phyloP scores from a whole-genome alignment of 1,139 yeast species.

The Blastobotrys arbuscula region DNA sequence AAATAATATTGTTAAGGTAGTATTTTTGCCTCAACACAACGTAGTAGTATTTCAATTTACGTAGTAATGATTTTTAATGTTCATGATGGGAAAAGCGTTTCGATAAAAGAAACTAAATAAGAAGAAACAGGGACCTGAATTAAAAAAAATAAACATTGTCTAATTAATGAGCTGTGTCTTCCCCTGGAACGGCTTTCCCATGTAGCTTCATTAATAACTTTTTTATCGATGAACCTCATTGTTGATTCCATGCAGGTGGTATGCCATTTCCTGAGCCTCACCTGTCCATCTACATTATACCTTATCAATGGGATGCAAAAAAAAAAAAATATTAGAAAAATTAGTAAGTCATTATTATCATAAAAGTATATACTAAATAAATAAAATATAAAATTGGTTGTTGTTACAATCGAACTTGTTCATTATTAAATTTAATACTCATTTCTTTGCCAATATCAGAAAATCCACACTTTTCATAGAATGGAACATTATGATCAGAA shows the following conservation, averaged over 20 bases:
- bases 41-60: too few species aligned
- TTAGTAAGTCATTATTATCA: background rate
- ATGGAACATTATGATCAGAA: constrained; percentile 69
- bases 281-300: background rate
- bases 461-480: constrained; percentile 83
- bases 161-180: background rate
- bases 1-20: background rate
- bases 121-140: background rate
- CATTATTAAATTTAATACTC: constrained; percentile 36
- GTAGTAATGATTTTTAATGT: too few species aligned
- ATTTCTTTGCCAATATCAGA: constrained; percentile 59
- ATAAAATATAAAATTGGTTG: background rate
- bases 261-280: constrained; percentile 4
- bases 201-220: background rate
- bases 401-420: constrained; percentile 11
- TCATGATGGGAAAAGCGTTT: too few species aligned
- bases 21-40: background rate
- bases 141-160: too few species aligned
- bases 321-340: background rate
- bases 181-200: constrained; percentile 8
- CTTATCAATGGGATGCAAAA: background rate
- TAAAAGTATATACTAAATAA: constrained; percentile 1
- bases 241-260: background rate
- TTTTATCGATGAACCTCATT: background rate
- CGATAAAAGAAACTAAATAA: too few species aligned